phyloP scores from a whole-genome alignment of 495 filamentous ascomycete genomes.

The Penicillium mononematosum region DNA sequence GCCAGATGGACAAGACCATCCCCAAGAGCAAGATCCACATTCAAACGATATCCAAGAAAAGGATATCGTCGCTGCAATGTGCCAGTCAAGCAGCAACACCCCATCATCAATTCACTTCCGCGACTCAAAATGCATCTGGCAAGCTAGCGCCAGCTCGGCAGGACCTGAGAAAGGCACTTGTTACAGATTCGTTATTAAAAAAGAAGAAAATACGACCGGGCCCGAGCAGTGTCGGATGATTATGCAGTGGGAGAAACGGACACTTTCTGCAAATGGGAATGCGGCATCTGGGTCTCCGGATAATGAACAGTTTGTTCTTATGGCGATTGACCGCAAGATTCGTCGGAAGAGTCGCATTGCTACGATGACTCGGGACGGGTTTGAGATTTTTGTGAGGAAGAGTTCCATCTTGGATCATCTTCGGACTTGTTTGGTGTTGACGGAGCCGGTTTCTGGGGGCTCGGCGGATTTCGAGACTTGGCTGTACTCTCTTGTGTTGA shows the following conservation, averaged over 20 bases:
- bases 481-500: constrained; percentile 37
- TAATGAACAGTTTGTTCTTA: constrained; percentile 23
- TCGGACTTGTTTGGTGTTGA: constrained; percentile 22
- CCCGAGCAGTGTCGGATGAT: constrained; percentile 19
- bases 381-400: constrained; percentile 29
- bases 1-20: background rate
- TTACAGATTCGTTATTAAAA: constrained; percentile 24
- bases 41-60: constrained; percentile 8
- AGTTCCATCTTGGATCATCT: constrained; percentile 24
- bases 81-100: constrained; percentile 3
- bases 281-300: background rate
- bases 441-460: constrained; percentile 10
- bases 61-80: constrained; percentile 27
- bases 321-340: constrained; percentile 28
- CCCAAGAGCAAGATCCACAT: constrained; percentile 14
- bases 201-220: constrained; percentile 6
- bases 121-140: constrained; percentile 23
- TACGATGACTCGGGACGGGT: constrained; percentile 23
- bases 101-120: constrained; percentile 23
- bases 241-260: constrained; percentile 29
- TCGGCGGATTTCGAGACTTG: constrained; percentile 23
- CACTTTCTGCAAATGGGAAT: background rate
- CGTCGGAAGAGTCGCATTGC: constrained; percentile 28
- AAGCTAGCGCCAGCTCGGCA: constrained; percentile 10
- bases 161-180: constrained; percentile 12